Conservation (phyloP, 83 land plant species). For the Picea abies region DNA sequence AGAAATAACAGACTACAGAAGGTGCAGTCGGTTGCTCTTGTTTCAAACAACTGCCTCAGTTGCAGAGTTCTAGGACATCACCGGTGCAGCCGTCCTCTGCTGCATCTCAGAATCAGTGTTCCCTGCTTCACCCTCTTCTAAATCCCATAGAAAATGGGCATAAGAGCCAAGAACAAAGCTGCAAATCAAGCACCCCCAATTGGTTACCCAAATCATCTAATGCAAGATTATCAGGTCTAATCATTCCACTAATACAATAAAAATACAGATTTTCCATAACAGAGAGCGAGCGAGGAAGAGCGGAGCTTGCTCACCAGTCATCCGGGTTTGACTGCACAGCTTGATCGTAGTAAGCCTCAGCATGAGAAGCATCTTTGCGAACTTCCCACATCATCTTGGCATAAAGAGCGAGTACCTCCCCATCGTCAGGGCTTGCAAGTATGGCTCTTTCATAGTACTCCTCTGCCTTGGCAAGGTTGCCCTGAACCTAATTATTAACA, state of each 20-base stretch:
- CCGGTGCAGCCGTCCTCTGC: not conserved
- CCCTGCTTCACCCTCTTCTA: conserved; percentile 26
- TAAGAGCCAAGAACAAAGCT: conserved; percentile 63
- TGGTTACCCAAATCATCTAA: not conserved
- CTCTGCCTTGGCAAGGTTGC: conserved; percentile 16
- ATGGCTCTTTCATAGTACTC: conserved; percentile 29
- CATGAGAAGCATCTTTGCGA: conserved; percentile 43
- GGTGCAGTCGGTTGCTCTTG: too few species aligned
- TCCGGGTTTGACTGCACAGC: conserved; percentile 67
- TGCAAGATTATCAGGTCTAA: not conserved
- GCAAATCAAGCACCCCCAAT: not conserved
- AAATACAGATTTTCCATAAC: not conserved
- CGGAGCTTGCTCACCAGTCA: conserved; percentile 42
- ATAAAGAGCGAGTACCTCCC: conserved; percentile 25
- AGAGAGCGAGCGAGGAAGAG: not conserved
- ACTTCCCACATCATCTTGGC: conserved; percentile 52
- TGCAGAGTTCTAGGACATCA: not conserved
- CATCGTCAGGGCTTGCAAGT: conserved; percentile 21
- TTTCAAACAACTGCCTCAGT: not conserved
- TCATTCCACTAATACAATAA: not conserved
- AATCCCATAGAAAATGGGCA: conserved; percentile 30
- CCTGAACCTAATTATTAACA: not conserved
- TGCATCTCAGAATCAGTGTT: not conserved
- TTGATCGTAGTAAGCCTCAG: conserved; percentile 63
- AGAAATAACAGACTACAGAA: too few species aligned